A percentile compares a stretch with the other conserved stretches of the same genome.
phyloP scores from a whole-genome alignment of 176 grass and related monocot genomes.

The Carex cristatella region DNA sequence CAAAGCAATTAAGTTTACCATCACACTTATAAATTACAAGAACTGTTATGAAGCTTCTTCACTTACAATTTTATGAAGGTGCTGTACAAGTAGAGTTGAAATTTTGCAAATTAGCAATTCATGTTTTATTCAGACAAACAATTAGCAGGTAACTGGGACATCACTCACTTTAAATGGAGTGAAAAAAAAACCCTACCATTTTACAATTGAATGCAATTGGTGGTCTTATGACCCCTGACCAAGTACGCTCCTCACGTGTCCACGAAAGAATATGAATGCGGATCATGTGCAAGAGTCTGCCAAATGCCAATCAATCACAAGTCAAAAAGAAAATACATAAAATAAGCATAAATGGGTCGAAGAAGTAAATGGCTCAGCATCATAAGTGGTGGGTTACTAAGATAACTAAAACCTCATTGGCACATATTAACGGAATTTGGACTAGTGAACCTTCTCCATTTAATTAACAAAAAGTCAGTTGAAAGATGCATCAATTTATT shows the following conservation, averaged over 20 bases:
- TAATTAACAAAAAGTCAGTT: not conserved
- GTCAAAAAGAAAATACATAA: not conserved
- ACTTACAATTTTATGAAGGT: not conserved
- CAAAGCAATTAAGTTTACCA: not conserved
- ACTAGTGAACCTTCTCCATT: not conserved
- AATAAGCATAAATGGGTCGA: not conserved
- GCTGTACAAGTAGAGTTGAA: not conserved
- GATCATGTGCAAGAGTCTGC: slow-evolving; percentile 70
- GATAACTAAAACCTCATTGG: not conserved
- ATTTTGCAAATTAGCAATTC: not conserved
- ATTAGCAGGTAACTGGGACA: not conserved
- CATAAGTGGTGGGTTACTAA: not conserved
- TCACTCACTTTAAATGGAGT: not conserved
- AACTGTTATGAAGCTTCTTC: not conserved
- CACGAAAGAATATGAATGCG: slow-evolving; percentile 40
- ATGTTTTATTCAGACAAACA: not conserved
- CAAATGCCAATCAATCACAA: slow-evolving; percentile 32
- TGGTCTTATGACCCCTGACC: not conserved
- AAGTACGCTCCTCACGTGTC: slow-evolving; percentile 20
- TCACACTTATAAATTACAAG: not conserved
- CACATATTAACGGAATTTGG: not conserved
- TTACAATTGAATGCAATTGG: not conserved
- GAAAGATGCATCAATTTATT: not conserved
- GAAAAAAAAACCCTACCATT: not conserved
- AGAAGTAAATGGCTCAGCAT: not conserved